Evolutionary conservation across 768 basidiomycete genomes (phyloP).

Genomic region (Suillus discolor): DNA sequence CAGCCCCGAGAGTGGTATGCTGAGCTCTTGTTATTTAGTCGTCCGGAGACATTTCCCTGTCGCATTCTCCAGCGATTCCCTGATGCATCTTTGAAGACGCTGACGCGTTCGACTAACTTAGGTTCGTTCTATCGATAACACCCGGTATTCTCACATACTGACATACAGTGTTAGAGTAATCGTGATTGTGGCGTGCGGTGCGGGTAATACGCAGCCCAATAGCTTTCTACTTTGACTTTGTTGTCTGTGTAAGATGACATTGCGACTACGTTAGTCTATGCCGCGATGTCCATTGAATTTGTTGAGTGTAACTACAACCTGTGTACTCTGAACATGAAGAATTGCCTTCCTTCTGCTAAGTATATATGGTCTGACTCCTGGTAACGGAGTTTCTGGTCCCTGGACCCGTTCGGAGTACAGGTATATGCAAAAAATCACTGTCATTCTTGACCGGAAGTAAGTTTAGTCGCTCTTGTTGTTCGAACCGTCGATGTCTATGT

Average conservation of each 20-base stretch:
- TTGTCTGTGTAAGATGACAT: neutral
- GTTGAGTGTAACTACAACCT: neutral
- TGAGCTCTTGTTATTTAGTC: neutral
- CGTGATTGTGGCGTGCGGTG: neutral
- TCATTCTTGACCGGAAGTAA: too few relatives aligned
- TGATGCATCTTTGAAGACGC: neutral
- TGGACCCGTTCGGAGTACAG: too few relatives aligned
- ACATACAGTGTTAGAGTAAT: neutral
- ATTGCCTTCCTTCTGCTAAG: neutral
- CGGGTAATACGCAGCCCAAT: neutral
- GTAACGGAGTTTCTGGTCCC: too few relatives aligned
- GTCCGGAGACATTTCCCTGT: neutral
- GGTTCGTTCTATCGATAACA: neutral
- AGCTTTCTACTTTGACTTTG: neutral
- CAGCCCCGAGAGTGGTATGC: neutral
- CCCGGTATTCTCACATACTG: neutral
- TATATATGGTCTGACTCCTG: too few relatives aligned
- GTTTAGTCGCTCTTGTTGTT: too few relatives aligned
- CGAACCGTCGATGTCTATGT: too few relatives aligned
- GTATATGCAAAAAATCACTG: too few relatives aligned
- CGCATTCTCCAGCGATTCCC: neutral
- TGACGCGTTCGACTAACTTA: neutral
- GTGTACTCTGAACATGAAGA: neutral
- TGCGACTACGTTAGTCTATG: slow-evolving; percentile 37
- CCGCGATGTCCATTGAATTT: neutral